A percentile compares a stretch with the other conserved stretches of the same genome.
These are phyloP conservation scores for Penicillium bovifimosum DNA, from an alignment of 495 filamentous ascomycete species.

Conservation along the genomic window DNA sequence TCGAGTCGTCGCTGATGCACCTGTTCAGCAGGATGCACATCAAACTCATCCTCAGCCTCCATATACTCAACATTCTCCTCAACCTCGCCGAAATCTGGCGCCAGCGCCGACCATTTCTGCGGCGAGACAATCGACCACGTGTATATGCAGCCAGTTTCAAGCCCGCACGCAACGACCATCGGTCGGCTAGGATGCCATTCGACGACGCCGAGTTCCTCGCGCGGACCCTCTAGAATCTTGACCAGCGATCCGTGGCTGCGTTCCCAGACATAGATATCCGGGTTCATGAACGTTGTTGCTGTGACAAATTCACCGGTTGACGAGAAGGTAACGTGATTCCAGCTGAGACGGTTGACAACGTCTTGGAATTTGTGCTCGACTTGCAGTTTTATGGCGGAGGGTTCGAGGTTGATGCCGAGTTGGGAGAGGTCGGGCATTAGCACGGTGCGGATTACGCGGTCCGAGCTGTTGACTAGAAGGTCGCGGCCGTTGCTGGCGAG, in stretches of 20 bases:
- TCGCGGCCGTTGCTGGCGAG: constrained; percentile 78
- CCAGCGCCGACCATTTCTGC: constrained; percentile 93
- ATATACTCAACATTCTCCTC: constrained; percentile 98
- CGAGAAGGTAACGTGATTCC: constrained; percentile 95
- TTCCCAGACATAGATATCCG: constrained; percentile 98
- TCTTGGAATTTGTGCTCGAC: constrained; percentile 99
- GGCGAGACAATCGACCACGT: constrained; percentile 89
- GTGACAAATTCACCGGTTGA: constrained; percentile 82
- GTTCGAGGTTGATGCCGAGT: constrained; percentile 41
- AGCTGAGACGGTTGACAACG: constrained; percentile 86
- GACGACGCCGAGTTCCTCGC: constrained; percentile 88
- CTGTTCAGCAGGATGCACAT: constrained; percentile 93
- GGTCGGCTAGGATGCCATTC: constrained; percentile 97
- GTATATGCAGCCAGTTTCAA: constrained; percentile 84
- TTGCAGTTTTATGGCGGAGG: constrained; percentile 63
- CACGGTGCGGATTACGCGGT: constrained; percentile 88
- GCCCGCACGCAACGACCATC: constrained; percentile 79
- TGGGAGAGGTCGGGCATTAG: constrained; percentile 60
- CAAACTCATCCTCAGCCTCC: constrained; percentile 94
- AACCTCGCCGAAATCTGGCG: constrained; percentile 94
- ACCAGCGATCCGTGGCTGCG: constrained; percentile 86
- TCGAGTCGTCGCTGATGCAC: constrained; percentile 86
- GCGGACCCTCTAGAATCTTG: constrained; percentile 91
- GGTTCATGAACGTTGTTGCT: constrained; percentile 92
- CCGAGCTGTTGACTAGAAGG: constrained; percentile 82